Evolutionary conservation across 169 alveolate genomes (phyloP), one percentile per base, ranked within the genome.

Genomic region (Eimeria praecox): DNA sequence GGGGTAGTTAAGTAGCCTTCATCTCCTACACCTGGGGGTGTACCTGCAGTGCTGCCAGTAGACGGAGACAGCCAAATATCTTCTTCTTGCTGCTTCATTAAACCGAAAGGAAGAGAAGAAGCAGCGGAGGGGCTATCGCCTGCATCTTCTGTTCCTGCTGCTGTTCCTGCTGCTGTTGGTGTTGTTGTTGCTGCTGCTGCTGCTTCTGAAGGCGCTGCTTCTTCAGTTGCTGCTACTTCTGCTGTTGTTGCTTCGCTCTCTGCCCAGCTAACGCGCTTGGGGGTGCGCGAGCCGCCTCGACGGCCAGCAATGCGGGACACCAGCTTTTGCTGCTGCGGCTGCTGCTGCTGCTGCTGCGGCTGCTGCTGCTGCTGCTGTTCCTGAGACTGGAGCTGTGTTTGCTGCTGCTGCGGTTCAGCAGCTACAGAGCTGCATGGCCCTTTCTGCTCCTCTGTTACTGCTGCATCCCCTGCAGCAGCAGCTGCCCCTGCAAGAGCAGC

Each of bases 251-350:
- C 33, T 38, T 35, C 89, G 42, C 64, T 78, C 42, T 38, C 89
- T 35, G 89, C 89, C 89, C 89, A 78, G 64, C 89, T 78, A 40
- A 78, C 89, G 44, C 89, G 89, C 89, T 78, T 78, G 35, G 89
- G 89, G 33, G 59, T 27, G 54, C 89, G 59, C 40, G 89, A 78
- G 38, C 33, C 64, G 40, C 89, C 89, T 10, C 64, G 22, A 33
- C 64, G 89, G 42, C 59, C 89, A 38, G 89, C 89, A 78, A 78
- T 64, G 24, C 89, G 24, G 46, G 89, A 64, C 89, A 44, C 64
- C 64, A 42, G 59, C 89, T 38, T 20, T 33, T 78, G 59, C 64
- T 38, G 64, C 89, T 24, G 38, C 64, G 9, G 30, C 35, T 38
- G 89, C 33, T 78, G 64, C 64, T 78, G 89, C 89, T 24, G 66